These are phyloP conservation scores for Scedosporium apiospermum DNA, from an alignment of 2,329 filamentous ascomycete species.

Conservation along the genomic window DNA sequence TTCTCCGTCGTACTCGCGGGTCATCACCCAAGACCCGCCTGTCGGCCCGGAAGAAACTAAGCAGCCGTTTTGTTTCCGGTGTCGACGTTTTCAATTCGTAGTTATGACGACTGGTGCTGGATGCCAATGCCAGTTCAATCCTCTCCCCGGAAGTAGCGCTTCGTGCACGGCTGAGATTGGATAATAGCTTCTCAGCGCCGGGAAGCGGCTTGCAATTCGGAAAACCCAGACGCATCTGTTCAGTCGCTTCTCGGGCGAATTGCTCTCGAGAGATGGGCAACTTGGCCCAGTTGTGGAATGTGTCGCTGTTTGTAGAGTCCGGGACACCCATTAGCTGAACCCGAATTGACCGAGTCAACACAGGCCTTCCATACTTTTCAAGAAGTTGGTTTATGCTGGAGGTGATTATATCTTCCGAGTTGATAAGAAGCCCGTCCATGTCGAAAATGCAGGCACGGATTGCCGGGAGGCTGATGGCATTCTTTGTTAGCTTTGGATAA, in stretches of 20 bases:
- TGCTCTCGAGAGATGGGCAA: slow-evolving; percentile 48
- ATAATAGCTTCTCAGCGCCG: slow-evolving; percentile 49
- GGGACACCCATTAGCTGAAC: slow-evolving; percentile 61
- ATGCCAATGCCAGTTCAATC: slow-evolving; percentile 56
- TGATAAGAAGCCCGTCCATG: slow-evolving; percentile 63
- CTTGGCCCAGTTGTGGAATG: slow-evolving; percentile 60
- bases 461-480: slow-evolving; percentile 1
- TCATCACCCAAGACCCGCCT: neutral
- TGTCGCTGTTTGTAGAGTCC: slow-evolving; percentile 32
- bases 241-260: slow-evolving; percentile 19
- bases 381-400: slow-evolving; percentile 54
- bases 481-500: too few species aligned
- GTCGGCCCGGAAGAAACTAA: neutral
- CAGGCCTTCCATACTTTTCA: slow-evolving; percentile 46
- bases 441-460: slow-evolving; percentile 65
- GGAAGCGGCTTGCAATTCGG: slow-evolving; percentile 46
- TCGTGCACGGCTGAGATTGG: slow-evolving; percentile 24
- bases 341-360: slow-evolving; percentile 57
- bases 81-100: slow-evolving; percentile 50
- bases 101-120: slow-evolving; percentile 48
- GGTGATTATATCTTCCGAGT: slow-evolving; percentile 63
- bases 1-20: neutral
- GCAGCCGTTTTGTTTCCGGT: slow-evolving; percentile 11
- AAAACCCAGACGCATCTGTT: slow-evolving; percentile 18
- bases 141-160: slow-evolving; percentile 9